Percentiles rank a stretch among this genome's conserved stretches.
Evolutionary conservation across 176 grass and related monocot genomes (phyloP).

Genomic region (Hyparrhenia diplandra): DNA sequence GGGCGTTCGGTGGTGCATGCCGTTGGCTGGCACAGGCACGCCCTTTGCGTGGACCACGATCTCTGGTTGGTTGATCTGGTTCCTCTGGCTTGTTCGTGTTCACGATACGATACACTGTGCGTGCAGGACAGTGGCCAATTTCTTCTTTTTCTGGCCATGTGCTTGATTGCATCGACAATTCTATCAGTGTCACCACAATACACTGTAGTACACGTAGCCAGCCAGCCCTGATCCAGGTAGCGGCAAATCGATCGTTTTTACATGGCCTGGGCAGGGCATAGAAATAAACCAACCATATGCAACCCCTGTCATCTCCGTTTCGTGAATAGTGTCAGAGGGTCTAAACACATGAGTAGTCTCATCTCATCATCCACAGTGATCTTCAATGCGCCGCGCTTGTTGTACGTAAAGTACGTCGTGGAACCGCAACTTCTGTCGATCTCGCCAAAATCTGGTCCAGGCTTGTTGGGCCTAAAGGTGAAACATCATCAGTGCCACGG

Average conservation of each 20-base stretch:
- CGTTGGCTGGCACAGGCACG: not conserved
- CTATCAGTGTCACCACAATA: no score
- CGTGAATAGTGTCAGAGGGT: not conserved
- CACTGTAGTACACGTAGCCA: no score
- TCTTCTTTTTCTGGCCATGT: no score
- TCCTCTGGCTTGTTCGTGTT: not conserved
- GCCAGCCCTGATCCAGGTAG: no score
- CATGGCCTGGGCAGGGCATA: not conserved
- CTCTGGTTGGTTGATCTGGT: not conserved
- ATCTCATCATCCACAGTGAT: not conserved
- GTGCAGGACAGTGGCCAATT: not conserved
- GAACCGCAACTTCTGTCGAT: no score
- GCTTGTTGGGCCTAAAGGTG: not conserved
- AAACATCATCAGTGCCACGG: constrained; percentile 4
- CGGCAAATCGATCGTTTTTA: not conserved
- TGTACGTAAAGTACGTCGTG: no score
- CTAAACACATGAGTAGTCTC: not conserved
- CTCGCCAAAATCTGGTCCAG: not conserved
- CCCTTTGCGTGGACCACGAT: constrained; percentile 9
- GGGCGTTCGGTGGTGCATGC: not conserved
- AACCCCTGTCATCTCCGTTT: not conserved
- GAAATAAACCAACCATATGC: not conserved
- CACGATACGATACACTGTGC: not conserved
- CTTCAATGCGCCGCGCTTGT: not conserved
- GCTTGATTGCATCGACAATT: no score